Evolutionary conservation across 495 filamentous ascomycete species (phyloP).

Genomic region (Aspergillus nanangensis): DNA sequence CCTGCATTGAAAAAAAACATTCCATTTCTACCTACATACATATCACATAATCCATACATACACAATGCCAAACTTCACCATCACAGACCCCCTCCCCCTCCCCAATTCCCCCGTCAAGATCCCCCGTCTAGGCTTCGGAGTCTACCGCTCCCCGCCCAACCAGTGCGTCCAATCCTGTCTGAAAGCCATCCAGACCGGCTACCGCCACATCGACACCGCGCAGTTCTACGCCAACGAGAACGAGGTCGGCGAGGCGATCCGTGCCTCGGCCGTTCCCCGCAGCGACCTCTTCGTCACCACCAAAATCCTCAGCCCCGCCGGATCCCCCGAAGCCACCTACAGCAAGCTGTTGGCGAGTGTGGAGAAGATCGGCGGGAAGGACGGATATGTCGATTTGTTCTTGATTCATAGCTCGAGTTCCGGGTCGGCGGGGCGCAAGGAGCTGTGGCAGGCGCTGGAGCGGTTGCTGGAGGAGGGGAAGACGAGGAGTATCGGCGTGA

Average conservation of each 20-base stretch:
- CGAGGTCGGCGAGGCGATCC: slow-evolving; percentile 61
- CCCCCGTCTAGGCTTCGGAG: slow-evolving; percentile 70
- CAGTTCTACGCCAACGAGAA: slow-evolving; percentile 67
- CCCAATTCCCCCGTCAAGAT: slow-evolving; percentile 50
- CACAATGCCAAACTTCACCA: slow-evolving; percentile 37
- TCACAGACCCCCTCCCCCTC: slow-evolving; percentile 51
- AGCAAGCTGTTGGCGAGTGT: slow-evolving; percentile 56
- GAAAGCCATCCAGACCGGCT: slow-evolving; percentile 59
- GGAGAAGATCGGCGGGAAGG: slow-evolving; percentile 52
- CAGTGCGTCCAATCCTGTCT: slow-evolving; percentile 52
- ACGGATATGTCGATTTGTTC: slow-evolving; percentile 67
- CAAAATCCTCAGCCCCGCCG: slow-evolving; percentile 56
- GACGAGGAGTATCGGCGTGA: slow-evolving; percentile 62
- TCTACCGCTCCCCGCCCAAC: slow-evolving; percentile 53
- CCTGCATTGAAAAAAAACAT: too few relatives aligned
- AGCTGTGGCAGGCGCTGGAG: slow-evolving; percentile 65
- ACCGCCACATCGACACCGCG: slow-evolving; percentile 71
- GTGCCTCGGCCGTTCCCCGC: slow-evolving; percentile 48
- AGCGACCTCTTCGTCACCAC: slow-evolving; percentile 61
- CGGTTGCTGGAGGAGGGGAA: slow-evolving; percentile 52
- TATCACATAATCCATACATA: too few relatives aligned
- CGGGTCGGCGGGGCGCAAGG: slow-evolving; percentile 48
- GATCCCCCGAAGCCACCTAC: slow-evolving; percentile 55
- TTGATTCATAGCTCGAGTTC: slow-evolving; percentile 60
- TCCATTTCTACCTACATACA: too few relatives aligned